Evolutionary conservation across 2,329 filamentous ascomycete genomes (phyloP).

Genomic region (Stemphylium vesicarium): DNA sequence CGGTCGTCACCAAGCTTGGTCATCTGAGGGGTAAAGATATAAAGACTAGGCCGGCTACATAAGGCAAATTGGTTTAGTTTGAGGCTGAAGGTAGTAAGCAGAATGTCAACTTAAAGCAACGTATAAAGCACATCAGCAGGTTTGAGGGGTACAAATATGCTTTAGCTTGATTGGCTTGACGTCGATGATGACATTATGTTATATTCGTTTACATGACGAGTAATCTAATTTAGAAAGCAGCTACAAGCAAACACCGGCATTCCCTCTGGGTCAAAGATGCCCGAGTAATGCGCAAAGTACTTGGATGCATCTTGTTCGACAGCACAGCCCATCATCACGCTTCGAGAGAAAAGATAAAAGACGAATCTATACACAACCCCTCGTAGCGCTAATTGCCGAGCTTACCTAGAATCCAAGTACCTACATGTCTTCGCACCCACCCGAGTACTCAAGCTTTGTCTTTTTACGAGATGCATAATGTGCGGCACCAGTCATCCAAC

Average conservation of each 20-base stretch:
- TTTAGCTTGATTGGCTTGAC: background rate
- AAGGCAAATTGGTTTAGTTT: background rate
- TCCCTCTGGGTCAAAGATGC: background rate
- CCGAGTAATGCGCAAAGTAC: background rate
- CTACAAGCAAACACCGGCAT: background rate
- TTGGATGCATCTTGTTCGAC: background rate
- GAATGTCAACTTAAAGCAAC: too few species aligned
- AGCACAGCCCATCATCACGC: too few species aligned
- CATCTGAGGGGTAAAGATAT: background rate
- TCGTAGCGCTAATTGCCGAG: background rate
- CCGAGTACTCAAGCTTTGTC: background rate
- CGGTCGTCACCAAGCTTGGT: slow-evolving; percentile 13
- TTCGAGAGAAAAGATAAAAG: background rate
- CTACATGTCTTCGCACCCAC: background rate
- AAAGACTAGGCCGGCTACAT: background rate
- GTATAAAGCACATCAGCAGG: too few species aligned
- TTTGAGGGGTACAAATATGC: background rate
- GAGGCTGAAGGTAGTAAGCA: too few species aligned
- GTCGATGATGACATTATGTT: background rate
- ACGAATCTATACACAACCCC: background rate
- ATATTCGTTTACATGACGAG: background rate
- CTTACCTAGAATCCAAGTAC: background rate
- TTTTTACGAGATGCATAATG: background rate
- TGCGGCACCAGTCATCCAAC: slow-evolving; percentile 4
- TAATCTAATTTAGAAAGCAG: background rate